These are phyloP conservation scores for Penicillium italicum DNA, from an alignment of 2,329 filamentous ascomycete species.

Conservation along the genomic window DNA sequence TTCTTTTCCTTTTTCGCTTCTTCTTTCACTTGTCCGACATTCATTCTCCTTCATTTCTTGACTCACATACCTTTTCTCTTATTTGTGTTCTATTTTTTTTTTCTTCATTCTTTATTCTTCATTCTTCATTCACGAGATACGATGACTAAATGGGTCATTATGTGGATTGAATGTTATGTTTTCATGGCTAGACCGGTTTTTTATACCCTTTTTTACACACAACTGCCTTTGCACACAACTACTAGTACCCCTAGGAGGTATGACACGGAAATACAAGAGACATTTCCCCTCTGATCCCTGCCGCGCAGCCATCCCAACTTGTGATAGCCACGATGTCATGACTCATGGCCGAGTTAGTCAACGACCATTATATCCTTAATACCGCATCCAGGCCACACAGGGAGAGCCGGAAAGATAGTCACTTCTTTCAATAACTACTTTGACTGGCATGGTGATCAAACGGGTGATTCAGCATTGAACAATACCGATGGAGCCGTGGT, in stretches of 20 bases:
- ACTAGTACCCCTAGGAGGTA: not conserved
- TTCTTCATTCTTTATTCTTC: slow-evolving; percentile 3
- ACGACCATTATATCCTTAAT: not conserved
- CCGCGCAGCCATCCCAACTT: not conserved
- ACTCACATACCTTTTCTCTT: slow-evolving; percentile 3
- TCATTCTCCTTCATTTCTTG: not conserved
- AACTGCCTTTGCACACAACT: too few relatives aligned
- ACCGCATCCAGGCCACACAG: not conserved
- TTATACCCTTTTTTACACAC: slow-evolving; percentile 11
- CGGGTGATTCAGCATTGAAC: not conserved
- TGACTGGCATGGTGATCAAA: not conserved
- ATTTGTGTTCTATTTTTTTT: not conserved
- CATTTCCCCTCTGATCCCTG: not conserved
- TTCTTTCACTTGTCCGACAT: slow-evolving; percentile 6
- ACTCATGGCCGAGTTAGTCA: not conserved
- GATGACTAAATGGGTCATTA: slow-evolving; percentile 11
- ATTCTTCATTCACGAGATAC: slow-evolving; percentile 11
- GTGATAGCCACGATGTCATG: not conserved
- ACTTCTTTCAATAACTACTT: not conserved
- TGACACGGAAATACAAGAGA: not conserved
- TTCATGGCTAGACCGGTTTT: slow-evolving; percentile 4
- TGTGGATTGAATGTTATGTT: slow-evolving; percentile 3
- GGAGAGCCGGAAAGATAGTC: not conserved
- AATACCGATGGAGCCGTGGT: not conserved
- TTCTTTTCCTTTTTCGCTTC: not conserved